Base-by-base conservation (phyloP, 2,329 filamentous ascomycete genomes). In the Penicillium brevicompactum region DNA sequence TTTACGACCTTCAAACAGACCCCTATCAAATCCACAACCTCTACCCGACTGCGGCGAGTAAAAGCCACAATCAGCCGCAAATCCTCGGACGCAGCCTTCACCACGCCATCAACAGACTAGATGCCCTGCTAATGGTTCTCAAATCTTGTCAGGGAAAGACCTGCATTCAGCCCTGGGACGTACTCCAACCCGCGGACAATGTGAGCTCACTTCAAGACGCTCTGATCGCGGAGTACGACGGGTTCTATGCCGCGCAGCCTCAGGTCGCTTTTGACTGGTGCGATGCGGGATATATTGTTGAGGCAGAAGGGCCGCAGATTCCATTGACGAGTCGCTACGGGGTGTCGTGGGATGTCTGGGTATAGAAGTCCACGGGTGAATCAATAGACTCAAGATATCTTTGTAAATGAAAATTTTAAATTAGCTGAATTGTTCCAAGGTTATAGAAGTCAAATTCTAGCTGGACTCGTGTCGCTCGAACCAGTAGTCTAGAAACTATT, bases 11-110 rank as follows among this genome's bases (percentile, higher is more conserved):
- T 3, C 18, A 41, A 16, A 41, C 18, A 7, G 73, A 75, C 42
- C 71, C 72, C 0, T 74, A 73, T 55, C 66, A 75, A 59, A 42
- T 74, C 18, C 49, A 73, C 43, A 76, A 76, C 34, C 58, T 75
- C 1, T 69, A 71, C 40, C 53, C 60, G 2, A 54, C 4, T 4
- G 32, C 18, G 2, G 13, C 18, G 4, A 32, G 10, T 13, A 24
- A 32, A 2, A 41, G 45, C 21, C 30, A 14, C 6, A 7, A 9
- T 2, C 50, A 46, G 11, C 46, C 51, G 3, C 41, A 40, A 13
- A 60, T 70, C 18, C 54, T 74, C 8, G 58, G 65, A 10, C 55
- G 60, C 6, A 54, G 56, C 40, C 27, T 70, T 0, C 41, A 58
- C 1, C 59, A 66, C 4, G 58, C 65, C 4, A 56, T 68, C 13